Evolutionary conservation across 2,329 filamentous ascomycete species (phyloP).

Genomic region (Diplodia mutila): DNA sequence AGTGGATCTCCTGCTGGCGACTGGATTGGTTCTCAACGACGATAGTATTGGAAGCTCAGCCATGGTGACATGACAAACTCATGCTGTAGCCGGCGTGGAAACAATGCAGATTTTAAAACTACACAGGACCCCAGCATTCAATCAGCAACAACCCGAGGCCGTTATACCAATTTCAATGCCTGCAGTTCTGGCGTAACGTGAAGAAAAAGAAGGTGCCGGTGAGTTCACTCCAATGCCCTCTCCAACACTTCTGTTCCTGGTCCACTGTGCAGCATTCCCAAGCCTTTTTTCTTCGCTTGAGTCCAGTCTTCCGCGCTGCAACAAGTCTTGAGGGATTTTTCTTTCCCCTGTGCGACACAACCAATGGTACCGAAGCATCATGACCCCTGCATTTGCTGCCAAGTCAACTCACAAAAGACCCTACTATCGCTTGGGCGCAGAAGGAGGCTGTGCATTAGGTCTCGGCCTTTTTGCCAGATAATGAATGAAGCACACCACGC

Average conservation of each 20-base stretch:
- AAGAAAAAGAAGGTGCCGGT: not conserved
- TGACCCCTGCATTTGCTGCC: not conserved
- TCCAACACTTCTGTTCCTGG: not conserved
- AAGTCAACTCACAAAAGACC: not conserved
- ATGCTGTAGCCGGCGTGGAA: not conserved
- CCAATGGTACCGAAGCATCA: not conserved
- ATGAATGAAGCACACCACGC: not conserved
- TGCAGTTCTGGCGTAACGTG: not conserved
- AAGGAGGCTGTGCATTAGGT: conserved; percentile 11
- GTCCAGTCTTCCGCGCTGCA: not conserved
- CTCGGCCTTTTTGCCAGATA: not conserved
- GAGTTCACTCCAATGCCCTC: not conserved
- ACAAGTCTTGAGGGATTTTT: conserved; percentile 17
- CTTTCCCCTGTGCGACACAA: not conserved
- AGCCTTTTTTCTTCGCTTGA: too few species aligned
- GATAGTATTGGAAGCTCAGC: not conserved
- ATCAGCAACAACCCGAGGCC: not conserved
- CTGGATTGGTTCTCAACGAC: not conserved
- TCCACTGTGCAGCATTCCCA: not conserved
- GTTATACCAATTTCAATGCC: not conserved
- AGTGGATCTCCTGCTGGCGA: not conserved
- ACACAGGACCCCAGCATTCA: not conserved
- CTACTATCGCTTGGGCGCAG: not conserved
- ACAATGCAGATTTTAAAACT: not conserved
- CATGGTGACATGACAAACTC: not conserved